Percentiles rank a stretch among this genome's conserved stretches.
Evolutionary conservation across 495 filamentous ascomycete species (phyloP).

Genomic region (Aspergillus baeticus): DNA sequence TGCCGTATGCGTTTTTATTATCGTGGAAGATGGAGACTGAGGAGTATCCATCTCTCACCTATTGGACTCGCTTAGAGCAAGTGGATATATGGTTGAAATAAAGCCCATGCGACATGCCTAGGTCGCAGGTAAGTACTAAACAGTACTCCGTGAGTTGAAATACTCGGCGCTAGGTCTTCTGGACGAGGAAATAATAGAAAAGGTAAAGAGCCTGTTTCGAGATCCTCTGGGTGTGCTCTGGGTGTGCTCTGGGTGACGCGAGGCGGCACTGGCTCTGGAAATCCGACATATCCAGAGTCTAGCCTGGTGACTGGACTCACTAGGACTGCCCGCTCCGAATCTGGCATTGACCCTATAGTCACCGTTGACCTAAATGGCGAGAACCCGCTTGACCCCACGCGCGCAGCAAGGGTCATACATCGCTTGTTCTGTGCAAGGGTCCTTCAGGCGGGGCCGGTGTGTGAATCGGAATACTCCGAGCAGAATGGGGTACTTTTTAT

Average conservation of each 20-base stretch:
- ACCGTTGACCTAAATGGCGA: too few species aligned
- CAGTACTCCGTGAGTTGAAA: not conserved
- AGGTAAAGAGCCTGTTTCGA: not conserved
- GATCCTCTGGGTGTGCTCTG: not conserved
- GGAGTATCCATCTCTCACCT: not conserved
- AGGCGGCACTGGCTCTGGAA: not conserved
- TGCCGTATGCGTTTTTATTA: too few species aligned
- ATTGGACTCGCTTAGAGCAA: not conserved
- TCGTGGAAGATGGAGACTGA: too few species aligned
- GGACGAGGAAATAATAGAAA: not conserved
- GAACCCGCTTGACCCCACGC: too few species aligned
- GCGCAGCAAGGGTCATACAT: too few species aligned
- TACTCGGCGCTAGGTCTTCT: not conserved
- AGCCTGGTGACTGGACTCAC: too few species aligned
- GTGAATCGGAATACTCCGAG: too few species aligned
- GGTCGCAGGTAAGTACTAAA: not conserved
- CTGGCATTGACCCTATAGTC: too few species aligned
- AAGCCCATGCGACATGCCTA: not conserved
- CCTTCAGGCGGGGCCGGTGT: too few species aligned
- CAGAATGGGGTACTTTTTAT: too few species aligned
- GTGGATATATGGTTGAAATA: not conserved
- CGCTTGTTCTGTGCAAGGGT: too few species aligned
- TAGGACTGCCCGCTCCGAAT: too few species aligned
- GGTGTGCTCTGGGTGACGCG: not conserved
- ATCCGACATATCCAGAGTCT: not conserved